Evolutionary conservation across 2,329 filamentous ascomycete genomes (phyloP).

Genomic region (Ophiostoma ips): DNA sequence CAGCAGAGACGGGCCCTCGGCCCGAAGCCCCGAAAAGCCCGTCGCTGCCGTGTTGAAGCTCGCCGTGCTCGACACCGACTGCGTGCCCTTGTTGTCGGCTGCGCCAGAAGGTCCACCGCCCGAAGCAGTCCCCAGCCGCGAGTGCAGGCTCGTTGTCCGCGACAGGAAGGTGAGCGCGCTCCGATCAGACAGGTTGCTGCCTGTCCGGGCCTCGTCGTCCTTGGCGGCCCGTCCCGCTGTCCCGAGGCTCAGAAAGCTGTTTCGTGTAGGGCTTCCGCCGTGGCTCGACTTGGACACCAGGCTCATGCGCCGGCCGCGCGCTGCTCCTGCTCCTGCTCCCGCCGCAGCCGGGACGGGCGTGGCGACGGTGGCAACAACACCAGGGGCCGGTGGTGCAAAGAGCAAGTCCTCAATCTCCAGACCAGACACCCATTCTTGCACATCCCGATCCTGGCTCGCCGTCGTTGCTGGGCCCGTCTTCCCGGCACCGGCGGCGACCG

Average conservation of each 20-base stretch:
- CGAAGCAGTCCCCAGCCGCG: conserved; percentile 18
- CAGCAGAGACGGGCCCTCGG: conserved; percentile 37
- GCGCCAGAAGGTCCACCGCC: background rate
- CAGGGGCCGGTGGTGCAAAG: conserved; percentile 23
- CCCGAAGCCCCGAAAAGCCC: conserved; percentile 36
- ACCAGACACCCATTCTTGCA: conserved; percentile 44
- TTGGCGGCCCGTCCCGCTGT: background rate
- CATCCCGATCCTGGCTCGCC: conserved; percentile 32
- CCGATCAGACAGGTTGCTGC: conserved; percentile 42
- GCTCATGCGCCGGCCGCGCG: conserved; percentile 22
- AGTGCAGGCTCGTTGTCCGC: conserved; percentile 16
- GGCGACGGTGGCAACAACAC: conserved; percentile 5
- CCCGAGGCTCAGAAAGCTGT: conserved; percentile 6
- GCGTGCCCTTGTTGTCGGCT: conserved; percentile 12
- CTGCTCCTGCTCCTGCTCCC: conserved; percentile 4
- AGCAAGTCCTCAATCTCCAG: conserved; percentile 41
- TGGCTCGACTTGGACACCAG: conserved; percentile 8
- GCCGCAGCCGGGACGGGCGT: conserved; percentile 4
- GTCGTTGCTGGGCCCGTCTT: background rate
- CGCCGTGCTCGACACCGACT: conserved; percentile 5
- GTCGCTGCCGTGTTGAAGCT: conserved; percentile 26
- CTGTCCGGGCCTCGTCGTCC: conserved; percentile 36
- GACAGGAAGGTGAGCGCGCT: conserved; percentile 28
- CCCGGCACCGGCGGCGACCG: background rate
- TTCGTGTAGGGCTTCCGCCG: conserved; percentile 15